These are phyloP conservation scores for Daedaleopsis sinensis DNA, from an alignment of 768 basidiomycete genomes.

Conservation along the genomic window DNA sequence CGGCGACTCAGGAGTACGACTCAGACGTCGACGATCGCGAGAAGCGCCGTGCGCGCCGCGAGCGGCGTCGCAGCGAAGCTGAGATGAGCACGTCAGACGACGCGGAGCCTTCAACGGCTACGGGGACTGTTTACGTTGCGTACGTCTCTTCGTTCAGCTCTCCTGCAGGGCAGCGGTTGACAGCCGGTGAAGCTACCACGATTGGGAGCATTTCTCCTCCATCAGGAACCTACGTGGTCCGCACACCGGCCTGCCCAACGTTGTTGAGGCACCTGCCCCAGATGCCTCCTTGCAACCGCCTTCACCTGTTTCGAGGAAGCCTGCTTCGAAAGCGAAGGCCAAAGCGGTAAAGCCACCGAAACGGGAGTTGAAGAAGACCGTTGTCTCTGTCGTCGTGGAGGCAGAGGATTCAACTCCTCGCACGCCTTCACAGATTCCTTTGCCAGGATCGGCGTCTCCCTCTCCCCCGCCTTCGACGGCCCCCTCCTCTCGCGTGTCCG, in stretches of 20 bases:
- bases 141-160: conserved; percentile 45
- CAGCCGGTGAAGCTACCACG: conserved; percentile 67
- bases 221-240: conserved; percentile 87
- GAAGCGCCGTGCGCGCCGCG: conserved; percentile 45
- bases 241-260: conserved; percentile 71
- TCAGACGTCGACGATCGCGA: conserved; percentile 43
- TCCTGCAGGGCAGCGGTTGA: conserved; percentile 18
- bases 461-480: conserved; percentile 29
- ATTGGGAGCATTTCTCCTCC: conserved; percentile 96
- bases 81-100: conserved; percentile 30
- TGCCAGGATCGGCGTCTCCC: conserved; percentile 39
- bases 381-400: conserved; percentile 7
- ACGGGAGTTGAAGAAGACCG: conserved; percentile 19
- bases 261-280: conserved; percentile 51
- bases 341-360: conserved; percentile 15
- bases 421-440: conserved; percentile 39
- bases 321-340: conserved; percentile 27
- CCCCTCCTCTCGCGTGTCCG: conserved; percentile 17
- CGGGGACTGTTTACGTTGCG: conserved; percentile 79
- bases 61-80: conserved; percentile 37
- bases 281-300: conserved; percentile 31
- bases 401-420: conserved; percentile 16
- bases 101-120: conserved; percentile 22
- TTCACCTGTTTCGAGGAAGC: conserved; percentile 38
- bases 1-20: conserved; percentile 29